phyloP scores from a whole-genome alignment of 163 green algal genomes.

The Volvox carteri region DNA sequence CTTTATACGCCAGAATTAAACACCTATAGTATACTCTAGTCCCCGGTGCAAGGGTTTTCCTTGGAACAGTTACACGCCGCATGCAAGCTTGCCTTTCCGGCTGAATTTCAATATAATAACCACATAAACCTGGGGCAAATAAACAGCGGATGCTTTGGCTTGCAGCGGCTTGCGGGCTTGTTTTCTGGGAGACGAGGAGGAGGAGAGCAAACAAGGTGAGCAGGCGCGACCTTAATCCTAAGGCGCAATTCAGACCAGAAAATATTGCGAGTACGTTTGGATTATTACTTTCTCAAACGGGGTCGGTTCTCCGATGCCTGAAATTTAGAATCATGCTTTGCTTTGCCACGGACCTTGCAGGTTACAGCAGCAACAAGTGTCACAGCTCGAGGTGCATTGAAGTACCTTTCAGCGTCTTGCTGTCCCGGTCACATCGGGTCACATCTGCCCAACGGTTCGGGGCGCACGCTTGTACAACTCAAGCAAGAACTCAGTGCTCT shows the following conservation, averaged over 20 bases:
- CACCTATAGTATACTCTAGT: no score
- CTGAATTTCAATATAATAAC: neutral
- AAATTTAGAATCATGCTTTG: neutral
- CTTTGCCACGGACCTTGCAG: neutral
- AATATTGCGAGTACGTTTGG: no score
- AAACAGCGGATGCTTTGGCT: constrained; percentile 22
- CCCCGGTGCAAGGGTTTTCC: neutral
- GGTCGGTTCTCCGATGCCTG: no score
- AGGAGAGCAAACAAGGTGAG: neutral
- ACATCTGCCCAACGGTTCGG: neutral
- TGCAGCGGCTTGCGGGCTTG: neutral
- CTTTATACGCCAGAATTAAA: no score
- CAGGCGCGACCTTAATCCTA: neutral
- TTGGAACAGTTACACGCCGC: no score
- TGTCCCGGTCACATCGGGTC: neutral
- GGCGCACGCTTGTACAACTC: neutral
- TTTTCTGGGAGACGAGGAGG: constrained; percentile 20
- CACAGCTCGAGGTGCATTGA: neutral
- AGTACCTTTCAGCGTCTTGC: neutral
- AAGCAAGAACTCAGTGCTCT: neutral
- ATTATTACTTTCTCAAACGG: no score
- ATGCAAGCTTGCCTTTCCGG: neutral
- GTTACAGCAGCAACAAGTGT: neutral
- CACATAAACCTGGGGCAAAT: neutral
- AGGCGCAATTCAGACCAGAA: neutral